Evolutionary conservation across 306 rosid genomes (phyloP).

Genomic region (Glycyrrhiza uralensis): DNA sequence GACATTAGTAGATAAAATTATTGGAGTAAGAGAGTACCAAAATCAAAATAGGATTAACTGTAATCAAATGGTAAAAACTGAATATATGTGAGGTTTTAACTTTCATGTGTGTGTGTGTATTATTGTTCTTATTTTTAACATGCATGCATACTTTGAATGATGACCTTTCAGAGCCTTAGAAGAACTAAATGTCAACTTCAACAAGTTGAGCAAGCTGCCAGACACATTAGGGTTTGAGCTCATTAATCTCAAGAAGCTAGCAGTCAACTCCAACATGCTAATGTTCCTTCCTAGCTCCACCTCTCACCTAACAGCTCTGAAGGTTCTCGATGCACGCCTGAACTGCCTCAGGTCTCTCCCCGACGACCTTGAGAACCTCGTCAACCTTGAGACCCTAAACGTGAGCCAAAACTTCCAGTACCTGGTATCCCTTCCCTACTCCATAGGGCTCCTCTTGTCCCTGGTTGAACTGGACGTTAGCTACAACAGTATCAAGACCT

Average conservation of each 20-base stretch:
- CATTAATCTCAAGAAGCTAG: slow-evolving; percentile 60
- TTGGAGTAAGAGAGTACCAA: too few species aligned
- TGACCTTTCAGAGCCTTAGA: slow-evolving; percentile 55
- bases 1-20: too few species aligned
- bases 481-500: slow-evolving; percentile 59
- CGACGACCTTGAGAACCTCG: slow-evolving; percentile 67
- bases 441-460: slow-evolving; percentile 77
- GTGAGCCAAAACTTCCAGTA: slow-evolving; percentile 93
- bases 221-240: slow-evolving; percentile 84
- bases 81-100: too few species aligned
- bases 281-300: slow-evolving; percentile 61
- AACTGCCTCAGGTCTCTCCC: slow-evolving; percentile 80
- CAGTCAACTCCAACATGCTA: slow-evolving; percentile 79
- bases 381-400: slow-evolving; percentile 70
- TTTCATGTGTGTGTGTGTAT: too few species aligned
- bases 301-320: slow-evolving; percentile 59
- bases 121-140: too few species aligned
- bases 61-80: too few species aligned
- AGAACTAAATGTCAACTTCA: slow-evolving; percentile 88
- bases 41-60: too few species aligned
- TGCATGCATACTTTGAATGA: background rate
- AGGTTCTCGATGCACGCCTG: slow-evolving; percentile 66
- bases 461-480: slow-evolving; percentile 78
- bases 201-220: slow-evolving; percentile 59
- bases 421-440: slow-evolving; percentile 62